Conservation (phyloP, 164 flowering plant species). For the Berberis thunbergii region DNA sequence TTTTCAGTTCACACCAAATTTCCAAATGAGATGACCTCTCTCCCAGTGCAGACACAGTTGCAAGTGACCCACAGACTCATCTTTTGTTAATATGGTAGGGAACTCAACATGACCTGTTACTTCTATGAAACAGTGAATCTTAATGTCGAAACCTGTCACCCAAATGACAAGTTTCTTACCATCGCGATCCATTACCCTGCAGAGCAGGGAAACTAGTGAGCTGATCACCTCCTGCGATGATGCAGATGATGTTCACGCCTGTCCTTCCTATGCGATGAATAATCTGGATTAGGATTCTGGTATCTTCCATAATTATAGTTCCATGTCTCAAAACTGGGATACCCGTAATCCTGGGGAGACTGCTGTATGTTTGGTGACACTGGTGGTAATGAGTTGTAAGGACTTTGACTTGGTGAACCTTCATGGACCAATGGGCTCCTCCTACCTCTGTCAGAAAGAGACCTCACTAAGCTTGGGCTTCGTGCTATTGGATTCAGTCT, state of each 20-base stretch:
- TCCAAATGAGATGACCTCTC: too few relatives aligned
- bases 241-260: slow-evolving; percentile 12
- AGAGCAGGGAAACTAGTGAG: too few relatives aligned
- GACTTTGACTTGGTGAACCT: slow-evolving; percentile 20
- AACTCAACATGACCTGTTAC: too few relatives aligned
- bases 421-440: slow-evolving; percentile 35
- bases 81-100: too few relatives aligned
- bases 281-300: slow-evolving; percentile 8
- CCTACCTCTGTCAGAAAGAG: slow-evolving; percentile 47
- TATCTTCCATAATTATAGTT: slow-evolving; percentile 1
- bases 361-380: slow-evolving; percentile 12
- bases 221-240: slow-evolving; percentile 15
- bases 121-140: too few relatives aligned
- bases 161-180: background rate
- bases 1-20: too few relatives aligned
- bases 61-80: too few relatives aligned
- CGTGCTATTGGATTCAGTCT: slow-evolving; percentile 13
- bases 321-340: slow-evolving; percentile 8
- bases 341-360: too few relatives aligned
- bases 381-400: slow-evolving; percentile 7
- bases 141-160: too few relatives aligned
- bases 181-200: background rate
- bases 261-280: slow-evolving; percentile 15
- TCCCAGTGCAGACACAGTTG: too few relatives aligned
- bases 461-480: slow-evolving; percentile 31